Evolutionary conservation across 2,329 filamentous ascomycete species (phyloP), one percentile per base, ranked within the genome.

Genomic region (Paracorniculantispora psalliotae): DNA sequence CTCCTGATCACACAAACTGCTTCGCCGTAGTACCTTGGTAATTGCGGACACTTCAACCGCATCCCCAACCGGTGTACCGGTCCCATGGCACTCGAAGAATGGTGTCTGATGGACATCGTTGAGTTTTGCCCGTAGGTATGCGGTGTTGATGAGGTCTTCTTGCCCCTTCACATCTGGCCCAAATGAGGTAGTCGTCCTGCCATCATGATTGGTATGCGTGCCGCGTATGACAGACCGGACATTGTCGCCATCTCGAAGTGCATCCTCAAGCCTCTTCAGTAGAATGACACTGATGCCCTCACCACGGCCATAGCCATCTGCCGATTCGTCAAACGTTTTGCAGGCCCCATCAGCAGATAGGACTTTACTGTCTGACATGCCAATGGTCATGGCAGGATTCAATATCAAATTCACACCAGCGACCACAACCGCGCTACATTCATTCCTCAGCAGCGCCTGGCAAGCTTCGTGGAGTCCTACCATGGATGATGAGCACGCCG

Each of bases 401-500:
- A 72, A 58, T 21, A 75, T 71, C 8, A 73, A 51, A 61, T 74
- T 74, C 8, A 62, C 59, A 3, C 71, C 72, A 21, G 1, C 72
- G 0, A 74, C 72, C 4, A 76, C 64, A 8, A 73, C 73, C 0
- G 64, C 61, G 13, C 66, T 60, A n/a, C 68, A 72, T 17, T 75
- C 73, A 0, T 65, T 61, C 4, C 66, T 65, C 44, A 73, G 67
- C 19, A 75, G 59, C 0, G 71, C 70, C 19, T 62, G 54, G 30
- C 63, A 62, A 9, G 63, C 65, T 13, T 63, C 55, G 25, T 66
- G 61, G 2, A 65, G 49, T 12, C 54, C 57, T 25, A 71, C 70
- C 28, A 73, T 63, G 1, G 69, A 70, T 0, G 72, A 71, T 0
- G 72, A 74, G 52, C 73, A 76, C 1, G 71, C 73, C 2, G 72